These are phyloP conservation scores for Nigrograna mackinnonii DNA, from an alignment of 2,329 filamentous ascomycete genomes.

Conservation along the genomic window DNA sequence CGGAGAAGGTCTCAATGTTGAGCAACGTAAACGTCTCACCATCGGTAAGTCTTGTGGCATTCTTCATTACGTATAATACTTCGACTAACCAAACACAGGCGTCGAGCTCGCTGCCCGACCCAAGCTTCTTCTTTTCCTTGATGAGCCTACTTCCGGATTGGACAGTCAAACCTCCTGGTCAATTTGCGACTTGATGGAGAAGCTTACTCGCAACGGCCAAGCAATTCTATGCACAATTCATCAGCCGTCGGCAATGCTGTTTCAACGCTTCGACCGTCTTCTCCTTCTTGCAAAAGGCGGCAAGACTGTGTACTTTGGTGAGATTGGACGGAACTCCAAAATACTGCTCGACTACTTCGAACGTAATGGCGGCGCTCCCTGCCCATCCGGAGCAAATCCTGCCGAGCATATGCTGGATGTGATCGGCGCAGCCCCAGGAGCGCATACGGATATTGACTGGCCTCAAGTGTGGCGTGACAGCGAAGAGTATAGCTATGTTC, in stretches of 20 bases:
- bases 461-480: conserved; percentile 6
- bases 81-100: conserved; percentile 73
- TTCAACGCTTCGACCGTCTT: conserved; percentile 81
- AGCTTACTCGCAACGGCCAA: conserved; percentile 76
- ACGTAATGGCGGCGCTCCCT: conserved; percentile 64
- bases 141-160: conserved; percentile 76
- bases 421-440: conserved; percentile 5
- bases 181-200: conserved; percentile 80
- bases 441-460: conserved; percentile 9
- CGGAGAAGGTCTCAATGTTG: conserved; percentile 59
- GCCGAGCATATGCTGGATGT: conserved; percentile 73
- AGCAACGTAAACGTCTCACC: conserved; percentile 49
- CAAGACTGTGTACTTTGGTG: conserved; percentile 76
- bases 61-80: conserved; percentile 62
- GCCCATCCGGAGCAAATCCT: conserved; percentile 69
- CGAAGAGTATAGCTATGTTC: conserved; percentile 1
- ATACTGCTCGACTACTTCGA: conserved; percentile 73
- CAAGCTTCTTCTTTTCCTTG: conserved; percentile 85
- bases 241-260: conserved; percentile 86
- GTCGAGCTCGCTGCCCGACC: conserved; percentile 71
- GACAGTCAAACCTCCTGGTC: conserved; percentile 90
- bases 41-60: no score
- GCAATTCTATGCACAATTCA: conserved; percentile 93
- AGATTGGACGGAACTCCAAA: conserved; percentile 69
- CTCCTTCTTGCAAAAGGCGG: conserved; percentile 75